Percentiles rank a stretch among this genome's conserved stretches.
Evolutionary conservation across 1,139 yeast species (phyloP).

Genomic region (Trichomonascaceae sp.): DNA sequence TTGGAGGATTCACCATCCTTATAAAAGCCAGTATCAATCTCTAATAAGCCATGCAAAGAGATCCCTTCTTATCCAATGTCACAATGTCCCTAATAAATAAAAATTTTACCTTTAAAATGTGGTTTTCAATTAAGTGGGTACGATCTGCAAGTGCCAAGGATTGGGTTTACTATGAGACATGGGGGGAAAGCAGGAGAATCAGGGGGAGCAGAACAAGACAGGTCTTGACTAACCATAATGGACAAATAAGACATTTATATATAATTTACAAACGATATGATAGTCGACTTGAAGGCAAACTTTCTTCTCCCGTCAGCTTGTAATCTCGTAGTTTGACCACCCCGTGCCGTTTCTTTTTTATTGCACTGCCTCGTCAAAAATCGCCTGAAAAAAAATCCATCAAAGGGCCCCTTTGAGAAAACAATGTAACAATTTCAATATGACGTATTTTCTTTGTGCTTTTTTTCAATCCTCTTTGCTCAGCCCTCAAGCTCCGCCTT

Average conservation of each 20-base stretch:
- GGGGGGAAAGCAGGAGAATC: neutral
- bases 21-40: neutral
- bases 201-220: neutral
- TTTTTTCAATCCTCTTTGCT: neutral
- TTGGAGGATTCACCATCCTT: conserved; percentile 17
- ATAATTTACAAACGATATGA: no score
- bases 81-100: neutral
- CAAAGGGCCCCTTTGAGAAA: neutral
- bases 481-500: conserved; percentile 21
- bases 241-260: no score
- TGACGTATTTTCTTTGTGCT: neutral
- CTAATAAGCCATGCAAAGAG: neutral
- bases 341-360: neutral
- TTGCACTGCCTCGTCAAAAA: neutral
- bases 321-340: neutral
- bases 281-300: neutral
- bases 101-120: neutral
- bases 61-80: no score
- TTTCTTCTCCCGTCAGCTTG: neutral
- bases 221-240: no score
- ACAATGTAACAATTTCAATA: neutral
- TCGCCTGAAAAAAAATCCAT: neutral
- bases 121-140: neutral
- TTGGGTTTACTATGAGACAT: neutral
- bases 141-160: neutral